Conservation (phyloP, 1,284 basidiomycete species). For the Tetrapyrgos nigripes region DNA sequence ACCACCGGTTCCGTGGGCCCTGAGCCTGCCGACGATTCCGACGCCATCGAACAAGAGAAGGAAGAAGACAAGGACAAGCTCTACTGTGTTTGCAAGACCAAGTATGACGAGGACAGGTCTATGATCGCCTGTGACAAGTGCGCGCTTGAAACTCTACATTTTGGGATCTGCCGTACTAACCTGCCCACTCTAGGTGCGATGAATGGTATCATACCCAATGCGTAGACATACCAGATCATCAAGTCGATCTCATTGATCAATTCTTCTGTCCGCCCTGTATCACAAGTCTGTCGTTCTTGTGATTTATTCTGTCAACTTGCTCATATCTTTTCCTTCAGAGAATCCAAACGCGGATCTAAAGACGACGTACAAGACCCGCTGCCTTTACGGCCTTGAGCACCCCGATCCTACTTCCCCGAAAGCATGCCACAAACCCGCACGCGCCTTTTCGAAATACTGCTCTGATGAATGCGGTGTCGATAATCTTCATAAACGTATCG, state of each 20-base stretch:
- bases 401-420: constrained; percentile 61
- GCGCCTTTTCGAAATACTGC: constrained; percentile 85
- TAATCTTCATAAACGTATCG: constrained; percentile 68
- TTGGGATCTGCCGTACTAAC: constrained; percentile 11
- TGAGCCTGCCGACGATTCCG: constrained; percentile 50
- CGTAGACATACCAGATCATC: constrained; percentile 76
- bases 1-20: constrained; percentile 43
- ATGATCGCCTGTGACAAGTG: constrained; percentile 94
- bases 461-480: constrained; percentile 80
- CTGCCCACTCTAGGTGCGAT: constrained; percentile 66
- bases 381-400: constrained; percentile 68
- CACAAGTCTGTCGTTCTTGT: constrained; percentile 56
- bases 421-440: constrained; percentile 80
- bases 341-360: constrained; percentile 61
- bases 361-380: constrained; percentile 83
- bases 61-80: constrained; percentile 75
- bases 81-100: constrained; percentile 84
- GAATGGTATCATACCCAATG: constrained; percentile 90
- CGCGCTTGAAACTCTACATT: constrained; percentile 23
- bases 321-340: constrained; percentile 46
- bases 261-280: constrained; percentile 84
- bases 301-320: constrained; percentile 6
- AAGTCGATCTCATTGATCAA: constrained; percentile 85
- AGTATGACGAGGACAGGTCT: constrained; percentile 80
- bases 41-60: constrained; percentile 61